Conservation (phyloP, 345 rosid genomes). For the Microcos paniculata region DNA sequence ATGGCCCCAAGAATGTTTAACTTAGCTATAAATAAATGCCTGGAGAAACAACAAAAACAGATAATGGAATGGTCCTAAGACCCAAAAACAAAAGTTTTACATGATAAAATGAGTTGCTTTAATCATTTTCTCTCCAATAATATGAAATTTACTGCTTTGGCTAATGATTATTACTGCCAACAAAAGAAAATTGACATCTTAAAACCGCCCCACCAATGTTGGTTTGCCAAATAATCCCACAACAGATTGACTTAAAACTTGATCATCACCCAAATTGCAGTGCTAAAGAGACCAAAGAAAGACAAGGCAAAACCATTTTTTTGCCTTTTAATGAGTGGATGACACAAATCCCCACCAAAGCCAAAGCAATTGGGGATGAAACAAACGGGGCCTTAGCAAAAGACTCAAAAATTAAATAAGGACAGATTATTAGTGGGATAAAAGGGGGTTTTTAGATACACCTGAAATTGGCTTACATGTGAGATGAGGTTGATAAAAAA, state of each 20-base stretch:
- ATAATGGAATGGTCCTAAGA: background rate
- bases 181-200: background rate
- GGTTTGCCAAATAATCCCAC: constrained; percentile 22
- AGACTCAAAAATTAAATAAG: background rate
- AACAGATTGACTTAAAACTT: background rate
- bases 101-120: background rate
- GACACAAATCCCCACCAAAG: constrained; percentile 33
- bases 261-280: background rate
- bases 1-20: background rate
- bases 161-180: background rate
- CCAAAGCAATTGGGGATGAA: background rate
- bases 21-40: background rate
- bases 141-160: constrained; percentile 2
- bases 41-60: background rate
- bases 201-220: constrained; percentile 38
- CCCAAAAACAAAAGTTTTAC: background rate
- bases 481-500: background rate
- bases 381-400: background rate
- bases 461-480: constrained; percentile 14
- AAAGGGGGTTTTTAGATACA: constrained; percentile 14
- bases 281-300: background rate
- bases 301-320: background rate
- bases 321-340: constrained; percentile 33
- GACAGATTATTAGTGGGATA: constrained; percentile 26
- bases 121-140: background rate